A percentile compares a stretch with the other conserved stretches of the same genome.
Evolutionary conservation across 1,284 basidiomycete species (phyloP).

Genomic region (Naganishia sp.): DNA sequence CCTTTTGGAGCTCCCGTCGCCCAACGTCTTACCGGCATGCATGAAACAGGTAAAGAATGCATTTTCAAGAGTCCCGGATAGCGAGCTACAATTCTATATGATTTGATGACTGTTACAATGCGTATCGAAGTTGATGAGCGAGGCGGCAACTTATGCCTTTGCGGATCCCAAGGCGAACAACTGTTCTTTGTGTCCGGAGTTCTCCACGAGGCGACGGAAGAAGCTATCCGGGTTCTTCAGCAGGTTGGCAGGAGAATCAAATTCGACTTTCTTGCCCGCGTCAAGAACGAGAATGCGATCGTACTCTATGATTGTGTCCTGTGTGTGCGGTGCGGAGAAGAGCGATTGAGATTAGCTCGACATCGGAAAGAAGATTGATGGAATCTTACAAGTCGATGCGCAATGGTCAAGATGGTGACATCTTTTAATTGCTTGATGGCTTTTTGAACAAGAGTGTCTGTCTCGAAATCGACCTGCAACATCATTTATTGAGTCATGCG

Average conservation of each 20-base stretch:
- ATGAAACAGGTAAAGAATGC: no score
- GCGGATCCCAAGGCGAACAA: conserved; percentile 1
- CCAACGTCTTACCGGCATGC: no score
- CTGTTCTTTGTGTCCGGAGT: conserved; percentile 20
- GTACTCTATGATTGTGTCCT: conserved; percentile 56
- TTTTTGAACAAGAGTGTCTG: conserved; percentile 57
- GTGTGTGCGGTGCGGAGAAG: background rate
- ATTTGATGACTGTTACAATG: no score
- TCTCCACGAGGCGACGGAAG: conserved; percentile 24
- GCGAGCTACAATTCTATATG: no score
- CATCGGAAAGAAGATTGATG: background rate
- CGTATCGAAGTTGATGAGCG: no score
- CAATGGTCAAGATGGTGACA: conserved; percentile 54
- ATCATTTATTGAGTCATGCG: background rate
- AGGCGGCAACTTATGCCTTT: no score
- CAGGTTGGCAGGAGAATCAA: conserved; percentile 62
- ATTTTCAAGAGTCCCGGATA: no score
- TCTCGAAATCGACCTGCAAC: conserved; percentile 53
- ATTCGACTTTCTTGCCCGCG: conserved; percentile 59
- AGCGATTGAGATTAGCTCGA: background rate
- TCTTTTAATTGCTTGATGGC: conserved; percentile 56
- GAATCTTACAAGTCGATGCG: conserved; percentile 54
- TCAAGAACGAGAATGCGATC: conserved; percentile 60
- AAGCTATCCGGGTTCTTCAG: conserved; percentile 51
- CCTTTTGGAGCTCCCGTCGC: no score